Evolutionary conservation across 2,329 filamentous ascomycete genomes (phyloP), one percentile per base, ranked within the genome.

Genomic region (Ploettnerulaceae sp.): DNA sequence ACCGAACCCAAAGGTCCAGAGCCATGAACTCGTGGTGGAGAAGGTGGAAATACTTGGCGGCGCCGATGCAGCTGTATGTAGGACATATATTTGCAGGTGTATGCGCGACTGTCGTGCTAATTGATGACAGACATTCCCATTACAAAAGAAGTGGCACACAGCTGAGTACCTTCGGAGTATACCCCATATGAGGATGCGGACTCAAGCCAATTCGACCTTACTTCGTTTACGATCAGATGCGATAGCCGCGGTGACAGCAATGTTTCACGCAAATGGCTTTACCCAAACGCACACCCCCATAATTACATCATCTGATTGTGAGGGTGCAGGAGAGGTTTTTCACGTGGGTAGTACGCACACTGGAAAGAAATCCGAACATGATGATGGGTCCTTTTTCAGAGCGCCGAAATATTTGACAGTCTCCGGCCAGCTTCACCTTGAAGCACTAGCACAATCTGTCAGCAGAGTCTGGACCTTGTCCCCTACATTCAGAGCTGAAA

Each of bases 121-220:
- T 48, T 34, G 25, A 31, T 45, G 44, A 21, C 61, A 97, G 86
- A 86, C 83, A 53, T 95, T 88, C 63, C 93, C 93, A 3, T 80
- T 98, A 18, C 93, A 98, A 68, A 95, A 95, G 68, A 97, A 97
- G 69, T 95, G 93, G 59, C 90, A 96, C 59, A 88, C 84, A 4
- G 74, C 85, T 40, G 91, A 97, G 63, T 97, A 85, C 65, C 78
- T 98, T 52, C 85, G 93, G 48, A 86, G 85, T 9, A 76, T 95
- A 42, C 89, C 91, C 39, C 93, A 98, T 68, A 75, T 98, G 49
- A 85, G 93, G 48, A 71, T 86, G 54, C 85, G 91, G 59, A 82
- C 88, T 14, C 86, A 88, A 0, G 77, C 88, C 63, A 90, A 95
- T 67, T 79, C 89, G 20, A 75, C 89, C 32, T 71, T 96, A 49